A percentile compares a stretch with the other conserved stretches of the same genome.
Conservation (phyloP, 345 rosid species). For the Geranium rotundifolium region DNA sequence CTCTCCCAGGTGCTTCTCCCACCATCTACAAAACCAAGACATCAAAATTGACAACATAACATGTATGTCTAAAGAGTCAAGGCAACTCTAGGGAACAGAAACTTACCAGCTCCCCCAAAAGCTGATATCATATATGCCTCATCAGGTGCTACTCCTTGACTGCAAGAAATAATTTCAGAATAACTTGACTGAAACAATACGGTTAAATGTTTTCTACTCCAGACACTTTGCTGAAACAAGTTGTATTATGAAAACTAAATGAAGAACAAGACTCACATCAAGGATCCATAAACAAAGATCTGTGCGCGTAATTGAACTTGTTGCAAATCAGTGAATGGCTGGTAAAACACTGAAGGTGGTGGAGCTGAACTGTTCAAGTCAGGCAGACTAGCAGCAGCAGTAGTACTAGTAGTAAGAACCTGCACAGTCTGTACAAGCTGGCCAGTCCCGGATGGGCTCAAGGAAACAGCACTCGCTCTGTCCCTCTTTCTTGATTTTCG, state of each 20-base stretch:
- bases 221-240: background rate
- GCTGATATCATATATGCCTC: conserved; percentile 97
- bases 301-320: conserved; percentile 99
- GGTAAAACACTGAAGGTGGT: conserved; percentile 45
- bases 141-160: conserved; percentile 86
- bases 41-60: conserved; percentile 8
- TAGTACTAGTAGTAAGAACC: conserved; percentile 21
- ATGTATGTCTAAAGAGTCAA: background rate
- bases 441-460: conserved; percentile 27
- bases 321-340: conserved; percentile 91
- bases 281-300: conserved; percentile 93
- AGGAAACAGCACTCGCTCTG: conserved; percentile 28
- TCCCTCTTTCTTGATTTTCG: conserved; percentile 40
- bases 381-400: conserved; percentile 35
- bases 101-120: conserved; percentile 85
- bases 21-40: conserved; percentile 45
- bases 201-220: no score
- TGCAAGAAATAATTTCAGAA: conserved; percentile 23
- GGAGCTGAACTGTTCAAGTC: conserved; percentile 57
- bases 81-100: conserved; percentile 8
- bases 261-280: conserved; percentile 52
- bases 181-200: background rate
- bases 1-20: conserved; percentile 79
- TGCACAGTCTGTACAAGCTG: conserved; percentile 50
- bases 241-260: background rate